Conservation (phyloP, 805 yeast species). For the Yamadazyma kitorensis region DNA sequence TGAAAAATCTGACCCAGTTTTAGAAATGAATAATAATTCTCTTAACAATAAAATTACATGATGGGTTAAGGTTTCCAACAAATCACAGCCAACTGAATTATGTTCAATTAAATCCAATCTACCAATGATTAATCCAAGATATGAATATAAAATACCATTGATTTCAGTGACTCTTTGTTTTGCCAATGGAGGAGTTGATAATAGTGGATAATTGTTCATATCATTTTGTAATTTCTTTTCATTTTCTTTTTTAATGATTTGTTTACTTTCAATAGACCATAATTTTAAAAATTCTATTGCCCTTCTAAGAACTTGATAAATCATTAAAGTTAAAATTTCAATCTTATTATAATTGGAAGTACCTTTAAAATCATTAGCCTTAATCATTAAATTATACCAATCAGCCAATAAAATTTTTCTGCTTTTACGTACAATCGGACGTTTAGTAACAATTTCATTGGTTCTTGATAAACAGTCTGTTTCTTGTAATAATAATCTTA, state of each 20-base stretch:
- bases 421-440: constrained; percentile 57
- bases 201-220: constrained; percentile 42
- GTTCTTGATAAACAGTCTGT: constrained; percentile 77
- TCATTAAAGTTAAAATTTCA: constrained; percentile 59
- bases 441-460: constrained; percentile 61
- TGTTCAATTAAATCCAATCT: constrained; percentile 75
- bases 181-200: constrained; percentile 58
- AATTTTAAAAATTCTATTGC: constrained; percentile 61
- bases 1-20: constrained; percentile 42
- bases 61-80: constrained; percentile 62
- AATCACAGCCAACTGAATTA: constrained; percentile 65
- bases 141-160: constrained; percentile 54
- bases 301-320: constrained; percentile 64
- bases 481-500: constrained; percentile 56
- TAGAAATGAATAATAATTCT: constrained; percentile 62
- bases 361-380: constrained; percentile 71
- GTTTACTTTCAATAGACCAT: constrained; percentile 68
- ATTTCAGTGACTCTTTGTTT: constrained; percentile 62
- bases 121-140: constrained; percentile 69
- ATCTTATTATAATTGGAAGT: constrained; percentile 57
- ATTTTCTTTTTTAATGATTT: constrained; percentile 37
- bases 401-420: constrained; percentile 72
- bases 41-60: constrained; percentile 64
- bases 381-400: constrained; percentile 76
- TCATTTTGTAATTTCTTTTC: constrained; percentile 33